These are phyloP conservation scores for Penicillium psychrofluorescens DNA, from an alignment of 495 filamentous ascomycete genomes.

Conservation along the genomic window DNA sequence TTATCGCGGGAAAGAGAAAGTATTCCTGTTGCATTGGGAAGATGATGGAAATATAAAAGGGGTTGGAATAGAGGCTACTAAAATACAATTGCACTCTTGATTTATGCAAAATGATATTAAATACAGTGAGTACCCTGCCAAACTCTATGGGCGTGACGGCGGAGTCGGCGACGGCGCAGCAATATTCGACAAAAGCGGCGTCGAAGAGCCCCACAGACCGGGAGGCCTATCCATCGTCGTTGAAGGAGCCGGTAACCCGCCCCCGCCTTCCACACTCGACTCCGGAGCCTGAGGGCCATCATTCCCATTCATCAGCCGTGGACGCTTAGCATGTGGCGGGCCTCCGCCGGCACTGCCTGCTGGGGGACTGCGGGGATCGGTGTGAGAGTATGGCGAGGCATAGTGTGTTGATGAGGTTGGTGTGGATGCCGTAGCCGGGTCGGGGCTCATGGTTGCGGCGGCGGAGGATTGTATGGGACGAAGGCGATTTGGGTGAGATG, in stretches of 20 bases:
- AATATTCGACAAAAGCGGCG: constrained; percentile 18
- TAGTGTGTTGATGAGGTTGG: constrained; percentile 25
- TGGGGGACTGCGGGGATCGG: constrained; percentile 20
- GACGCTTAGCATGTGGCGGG: constrained; percentile 29
- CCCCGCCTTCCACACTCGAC: constrained; percentile 1
- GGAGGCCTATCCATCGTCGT: constrained; percentile 1
- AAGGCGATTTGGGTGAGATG: constrained; percentile 17
- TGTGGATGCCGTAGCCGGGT: constrained; percentile 17
- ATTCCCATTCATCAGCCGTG: constrained; percentile 37
- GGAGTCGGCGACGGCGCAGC: constrained; percentile 8
- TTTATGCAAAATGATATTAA: no score
- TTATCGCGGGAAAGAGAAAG: no score
- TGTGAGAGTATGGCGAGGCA: constrained; percentile 27
- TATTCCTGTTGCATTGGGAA: no score
- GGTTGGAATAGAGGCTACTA: no score
- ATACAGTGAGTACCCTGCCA: no score
- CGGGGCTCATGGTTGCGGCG: constrained; percentile 24
- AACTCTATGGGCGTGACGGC: no score
- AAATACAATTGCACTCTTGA: no score
- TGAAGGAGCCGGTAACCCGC: background rate
- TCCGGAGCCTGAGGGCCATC: constrained; percentile 9
- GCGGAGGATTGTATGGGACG: constrained; percentile 20
- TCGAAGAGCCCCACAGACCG: constrained; percentile 13
- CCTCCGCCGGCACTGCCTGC: constrained; percentile 12
- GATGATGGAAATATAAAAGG: no score